These are phyloP conservation scores for Mycena epipterygia DNA, from an alignment of 768 basidiomycete species.

Conservation along the genomic window DNA sequence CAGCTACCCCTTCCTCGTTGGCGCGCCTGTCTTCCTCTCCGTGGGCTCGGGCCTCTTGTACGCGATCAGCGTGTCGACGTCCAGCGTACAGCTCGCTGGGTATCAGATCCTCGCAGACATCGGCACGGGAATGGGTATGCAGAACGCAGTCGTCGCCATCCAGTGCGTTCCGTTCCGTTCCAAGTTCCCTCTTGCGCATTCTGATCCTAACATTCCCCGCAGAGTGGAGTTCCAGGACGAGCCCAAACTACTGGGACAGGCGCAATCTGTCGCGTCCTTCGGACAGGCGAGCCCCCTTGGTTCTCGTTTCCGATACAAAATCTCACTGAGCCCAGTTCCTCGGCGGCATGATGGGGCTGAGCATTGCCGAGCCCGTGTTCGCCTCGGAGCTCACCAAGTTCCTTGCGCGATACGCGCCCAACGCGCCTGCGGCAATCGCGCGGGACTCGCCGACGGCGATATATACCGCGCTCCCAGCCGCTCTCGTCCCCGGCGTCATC, in stretches of 20 bases:
- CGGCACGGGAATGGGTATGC: slow-evolving; percentile 32
- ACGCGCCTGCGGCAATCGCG: slow-evolving; percentile 25
- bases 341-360: slow-evolving; percentile 31
- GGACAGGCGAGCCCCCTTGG: slow-evolving; percentile 4
- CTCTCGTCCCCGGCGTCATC: slow-evolving; percentile 30
- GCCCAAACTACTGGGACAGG: slow-evolving; percentile 25
- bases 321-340: slow-evolving; percentile 16
- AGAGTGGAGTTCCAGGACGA: slow-evolving; percentile 30
- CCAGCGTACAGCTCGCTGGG: slow-evolving; percentile 14
- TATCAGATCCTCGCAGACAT: slow-evolving; percentile 32
- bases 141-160: slow-evolving; percentile 16
- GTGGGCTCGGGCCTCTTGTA: slow-evolving; percentile 35
- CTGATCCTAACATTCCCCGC: background rate
- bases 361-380: slow-evolving; percentile 33
- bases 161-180: slow-evolving; percentile 28
- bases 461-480: slow-evolving; percentile 28
- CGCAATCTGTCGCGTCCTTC: slow-evolving; percentile 33
- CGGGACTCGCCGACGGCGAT: slow-evolving; percentile 31
- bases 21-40: slow-evolving; percentile 19
- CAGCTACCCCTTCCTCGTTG: slow-evolving; percentile 21
- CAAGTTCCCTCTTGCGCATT: too few species aligned
- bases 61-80: slow-evolving; percentile 13
- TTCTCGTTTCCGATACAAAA: background rate
- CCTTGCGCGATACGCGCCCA: slow-evolving; percentile 32
- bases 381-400: slow-evolving; percentile 22